Base-by-base conservation (phyloP, 176 grass and related monocot species). In the Musa itinerans region DNA sequence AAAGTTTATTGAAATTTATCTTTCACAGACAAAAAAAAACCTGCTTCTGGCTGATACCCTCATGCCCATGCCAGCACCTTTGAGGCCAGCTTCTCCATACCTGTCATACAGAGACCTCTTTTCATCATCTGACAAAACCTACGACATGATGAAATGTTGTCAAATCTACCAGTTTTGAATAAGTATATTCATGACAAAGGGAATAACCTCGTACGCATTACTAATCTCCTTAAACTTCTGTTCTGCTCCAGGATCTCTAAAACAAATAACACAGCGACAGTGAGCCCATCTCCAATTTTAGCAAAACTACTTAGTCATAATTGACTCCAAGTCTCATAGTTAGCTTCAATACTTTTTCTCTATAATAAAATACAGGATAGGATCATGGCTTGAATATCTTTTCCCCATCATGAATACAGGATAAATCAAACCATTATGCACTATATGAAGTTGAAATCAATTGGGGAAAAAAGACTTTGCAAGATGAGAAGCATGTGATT, bases 181-280 rank as follows among this genome's bases (percentile, higher is more conserved):
- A 17, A 74, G 24, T 49, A 56, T 79, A 82, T 66, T 52, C 27
- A 29, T 25, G 54, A 74, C 16, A 77, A 49, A 55, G 27, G 49
- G 68, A 19, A 76, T 58, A 79, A 99, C 95, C 90, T 99, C 95
- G 78, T 99, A 99, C 19, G 95, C 95, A 84, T 94, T 99, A 65
- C 95, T 99, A 48, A 99, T 99, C 0, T 94, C 90, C 84, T 99
- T 99, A 74, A 99, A 99, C 77, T 91, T 99, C 48, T 94, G 86
- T 75, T 98, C 95, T 53, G 95, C 90, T 53, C 88, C 82, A 84
- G 95, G 78, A 80, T 99, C 95, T 69, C 95, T 94, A 83, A 25
- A 64, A 71, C 19, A 79, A 53, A 49, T 9, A 69, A 20, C 20
- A 59, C 10, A 65, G 23, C 1, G 22, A 8, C 22, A 65, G 16